phyloP scores from a whole-genome alignment of 805 yeast genomes.

The Suhomyces sp. region DNA sequence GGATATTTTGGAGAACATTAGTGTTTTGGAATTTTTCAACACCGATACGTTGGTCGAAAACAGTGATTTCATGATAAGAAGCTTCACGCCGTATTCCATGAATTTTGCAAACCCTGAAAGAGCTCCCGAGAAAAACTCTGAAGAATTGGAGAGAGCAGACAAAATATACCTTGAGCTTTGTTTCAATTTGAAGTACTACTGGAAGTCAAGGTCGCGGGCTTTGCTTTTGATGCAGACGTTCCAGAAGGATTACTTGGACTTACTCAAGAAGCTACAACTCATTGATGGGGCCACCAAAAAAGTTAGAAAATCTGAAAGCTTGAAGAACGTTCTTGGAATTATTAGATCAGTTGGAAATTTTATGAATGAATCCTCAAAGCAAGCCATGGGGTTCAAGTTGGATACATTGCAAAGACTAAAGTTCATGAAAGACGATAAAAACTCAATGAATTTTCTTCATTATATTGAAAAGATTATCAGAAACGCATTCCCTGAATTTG shows the following conservation, averaged over 20 bases:
- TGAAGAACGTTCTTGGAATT: slow-evolving; percentile 73
- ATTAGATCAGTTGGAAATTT: slow-evolving; percentile 91
- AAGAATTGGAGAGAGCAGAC: slow-evolving; percentile 83
- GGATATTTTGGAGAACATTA: slow-evolving; percentile 64
- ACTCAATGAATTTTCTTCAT: slow-evolving; percentile 85
- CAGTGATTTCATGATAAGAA: slow-evolving; percentile 65
- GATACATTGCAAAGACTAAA: slow-evolving; percentile 86
- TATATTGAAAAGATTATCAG: slow-evolving; percentile 90
- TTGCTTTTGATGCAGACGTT: slow-evolving; percentile 64
- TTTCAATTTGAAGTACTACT: slow-evolving; percentile 80
- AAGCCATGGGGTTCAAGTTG: slow-evolving; percentile 88
- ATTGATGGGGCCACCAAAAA: slow-evolving; percentile 73
- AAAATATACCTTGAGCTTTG: slow-evolving; percentile 78
- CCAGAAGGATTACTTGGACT: slow-evolving; percentile 74
- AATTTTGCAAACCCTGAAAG: slow-evolving; percentile 54
- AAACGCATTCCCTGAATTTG: slow-evolving; percentile 74
- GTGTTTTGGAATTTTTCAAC: slow-evolving; percentile 80
- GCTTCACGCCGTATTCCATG: slow-evolving; percentile 75
- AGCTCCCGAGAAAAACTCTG: slow-evolving; percentile 60
- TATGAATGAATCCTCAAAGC: slow-evolving; percentile 91
- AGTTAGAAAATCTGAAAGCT: slow-evolving; percentile 60
- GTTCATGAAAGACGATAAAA: slow-evolving; percentile 85
- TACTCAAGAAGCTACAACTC: slow-evolving; percentile 61
- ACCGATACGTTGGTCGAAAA: slow-evolving; percentile 74
- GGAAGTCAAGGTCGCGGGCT: slow-evolving; percentile 91